A percentile compares a stretch with the other conserved stretches of the same genome.
Conservation (phyloP, 305 asterid genomes). For the Ruellia speciosa region DNA sequence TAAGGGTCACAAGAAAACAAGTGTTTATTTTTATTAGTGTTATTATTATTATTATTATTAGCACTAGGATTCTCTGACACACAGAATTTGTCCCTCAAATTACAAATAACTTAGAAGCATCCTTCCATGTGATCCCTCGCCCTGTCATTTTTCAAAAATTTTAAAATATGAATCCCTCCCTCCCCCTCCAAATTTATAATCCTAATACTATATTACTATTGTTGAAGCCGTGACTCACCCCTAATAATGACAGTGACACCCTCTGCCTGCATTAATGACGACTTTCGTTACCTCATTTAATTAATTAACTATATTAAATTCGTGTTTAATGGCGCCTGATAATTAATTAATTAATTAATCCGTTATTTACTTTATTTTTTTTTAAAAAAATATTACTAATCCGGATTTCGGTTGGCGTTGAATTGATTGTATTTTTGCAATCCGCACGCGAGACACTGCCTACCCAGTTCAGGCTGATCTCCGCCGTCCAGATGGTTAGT, state of each 20-base stretch:
- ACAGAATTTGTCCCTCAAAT: conserved; percentile 36
- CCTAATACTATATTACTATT: conserved; percentile 14
- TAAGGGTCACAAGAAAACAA: conserved; percentile 29
- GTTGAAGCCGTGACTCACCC: conserved; percentile 15
- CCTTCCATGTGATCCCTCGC: conserved; percentile 40
- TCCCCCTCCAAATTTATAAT: conserved; percentile 12
- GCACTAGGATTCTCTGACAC: conserved; percentile 51
- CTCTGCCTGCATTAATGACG: neutral
- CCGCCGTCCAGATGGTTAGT: conserved; percentile 1
- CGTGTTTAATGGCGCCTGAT: conserved; percentile 16
- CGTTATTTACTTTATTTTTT: too few species aligned
- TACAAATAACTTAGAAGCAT: conserved; percentile 27
- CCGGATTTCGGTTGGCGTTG: neutral
- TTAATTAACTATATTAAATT: conserved; percentile 17
- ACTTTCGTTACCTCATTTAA: neutral
- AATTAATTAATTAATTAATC: too few species aligned
- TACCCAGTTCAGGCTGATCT: conserved; percentile 19
- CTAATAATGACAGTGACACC: conserved; percentile 23
- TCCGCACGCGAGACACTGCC: conserved; percentile 37
- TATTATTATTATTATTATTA: neutral
- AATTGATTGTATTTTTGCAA: neutral
- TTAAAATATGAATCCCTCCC: too few species aligned
- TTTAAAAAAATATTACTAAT: too few species aligned
- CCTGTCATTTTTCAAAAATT: too few species aligned
- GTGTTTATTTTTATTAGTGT: neutral